Base-by-base conservation (phyloP, 108 stramenopile species). In the Cyclostephanos tholiformis region DNA sequence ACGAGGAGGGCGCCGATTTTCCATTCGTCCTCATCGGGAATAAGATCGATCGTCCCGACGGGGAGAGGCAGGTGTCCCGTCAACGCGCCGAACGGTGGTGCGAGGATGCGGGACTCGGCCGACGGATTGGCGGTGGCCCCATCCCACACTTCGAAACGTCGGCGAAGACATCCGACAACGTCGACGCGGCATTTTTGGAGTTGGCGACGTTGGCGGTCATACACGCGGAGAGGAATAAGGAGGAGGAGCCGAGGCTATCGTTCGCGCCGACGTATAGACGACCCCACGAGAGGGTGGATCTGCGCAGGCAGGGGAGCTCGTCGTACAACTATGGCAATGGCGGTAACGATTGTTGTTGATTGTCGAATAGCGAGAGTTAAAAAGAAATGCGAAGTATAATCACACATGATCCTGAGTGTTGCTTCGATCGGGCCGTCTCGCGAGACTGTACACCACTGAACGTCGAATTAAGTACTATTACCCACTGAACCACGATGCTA, bases 1-100 rank as follows among this genome's bases (percentile, higher is more conserved):
- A 82, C 35, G 83, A 84, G 22, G 67, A 55, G 10, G 82, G 87
- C 12, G 80, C 78, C 6, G 49, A 65, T 23, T 98, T 99, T 78
- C 96, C 98, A 9, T 99, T 98, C 78, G 94, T 97, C 20, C 92
- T 98, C 12, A 64, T 99, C 53, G 99, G 97, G 14, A 99, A 99
- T 77, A 99, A 98, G 90, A 89, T 94, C 51, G 98, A 99, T 78
- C 41, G 63, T 44, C 80, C 88, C 58, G 76, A 75, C 38, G 66
- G 79, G 39, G 94, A 93, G 67, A 84, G 91, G 39, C 50, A 86
- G 50, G 94, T 97, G 5, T 76, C 91, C 13, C 85, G 84, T 26
- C 76, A 81, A 58, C 91, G 80, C 13, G 95, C 95, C 1, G 87
- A 88, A 64, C 85, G 89, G 63, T 96, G 96, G 95, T 96, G 96